Conservation (phyloP, 2,329 filamentous ascomycete species). For the Fusarium siculi region DNA sequence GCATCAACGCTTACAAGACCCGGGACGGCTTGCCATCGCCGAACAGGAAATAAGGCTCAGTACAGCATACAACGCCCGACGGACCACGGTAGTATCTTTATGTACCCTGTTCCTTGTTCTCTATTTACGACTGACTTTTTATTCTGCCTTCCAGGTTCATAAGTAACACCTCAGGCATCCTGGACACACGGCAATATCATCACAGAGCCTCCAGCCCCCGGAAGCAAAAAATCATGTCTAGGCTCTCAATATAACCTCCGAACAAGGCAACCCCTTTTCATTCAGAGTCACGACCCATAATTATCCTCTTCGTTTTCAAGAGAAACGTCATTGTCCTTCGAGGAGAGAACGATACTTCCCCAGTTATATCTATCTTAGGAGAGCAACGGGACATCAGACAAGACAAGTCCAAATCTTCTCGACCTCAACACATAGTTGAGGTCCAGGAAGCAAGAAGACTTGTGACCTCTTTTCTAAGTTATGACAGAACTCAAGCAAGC, state of each 20-base stretch:
- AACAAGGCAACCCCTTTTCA: neutral
- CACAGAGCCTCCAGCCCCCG: neutral
- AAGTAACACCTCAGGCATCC: fast-evolving
- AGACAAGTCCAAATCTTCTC: neutral
- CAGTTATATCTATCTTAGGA: fast-evolving
- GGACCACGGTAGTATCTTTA: too few species aligned
- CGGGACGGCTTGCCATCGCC: fast-evolving
- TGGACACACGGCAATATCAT: fast-evolving
- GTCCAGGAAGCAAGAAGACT: neutral
- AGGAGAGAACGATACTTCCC: neutral
- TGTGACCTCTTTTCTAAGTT: neutral
- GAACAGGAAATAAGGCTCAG: neutral
- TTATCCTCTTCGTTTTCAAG: fast-evolving
- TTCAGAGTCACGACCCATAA: neutral
- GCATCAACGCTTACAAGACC: neutral
- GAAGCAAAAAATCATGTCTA: neutral
- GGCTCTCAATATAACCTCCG: too few species aligned
- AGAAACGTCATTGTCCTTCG: fast-evolving
- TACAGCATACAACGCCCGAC: neutral
- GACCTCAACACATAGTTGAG: neutral
- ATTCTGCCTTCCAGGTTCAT: fast-evolving
- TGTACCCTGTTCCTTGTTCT: too few species aligned
- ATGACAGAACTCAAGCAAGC: fast-evolving
- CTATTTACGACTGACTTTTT: neutral
- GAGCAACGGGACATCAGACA: neutral